A percentile compares a stretch with the other conserved stretches of the same genome.
Conservation (phyloP, 768 basidiomycete species). For the Galerina sulciceps region DNA sequence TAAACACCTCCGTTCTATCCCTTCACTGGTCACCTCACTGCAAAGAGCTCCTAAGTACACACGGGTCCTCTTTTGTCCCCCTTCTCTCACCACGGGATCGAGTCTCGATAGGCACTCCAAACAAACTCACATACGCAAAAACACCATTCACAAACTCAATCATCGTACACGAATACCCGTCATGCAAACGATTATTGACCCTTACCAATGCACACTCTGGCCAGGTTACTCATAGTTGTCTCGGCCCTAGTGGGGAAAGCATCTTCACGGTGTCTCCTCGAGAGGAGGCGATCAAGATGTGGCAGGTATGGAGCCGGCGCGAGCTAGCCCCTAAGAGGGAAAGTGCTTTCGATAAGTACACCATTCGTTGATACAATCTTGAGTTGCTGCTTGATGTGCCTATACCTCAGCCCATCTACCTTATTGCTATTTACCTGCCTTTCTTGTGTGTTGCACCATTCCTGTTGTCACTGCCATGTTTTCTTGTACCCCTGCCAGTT, state of each 20-base stretch:
- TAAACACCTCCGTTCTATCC: conserved; percentile 71
- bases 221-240: conserved; percentile 61
- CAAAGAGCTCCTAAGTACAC: conserved; percentile 89
- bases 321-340: conserved; percentile 34
- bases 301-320: conserved; percentile 64
- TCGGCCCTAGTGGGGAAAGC: conserved; percentile 64
- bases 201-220: conserved; percentile 60
- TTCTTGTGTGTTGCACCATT: too few species aligned
- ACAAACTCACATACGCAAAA: conserved; percentile 14
- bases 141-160: conserved; percentile 68
- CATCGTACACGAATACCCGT: conserved; percentile 78
- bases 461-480: too few species aligned
- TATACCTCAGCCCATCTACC: background rate
- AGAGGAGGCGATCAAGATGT: conserved; percentile 76
- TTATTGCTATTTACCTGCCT: too few species aligned
- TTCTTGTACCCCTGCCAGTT: too few species aligned
- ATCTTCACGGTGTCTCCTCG: conserved; percentile 66
- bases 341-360: conserved; percentile 50
- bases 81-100: conserved; percentile 37
- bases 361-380: conserved; percentile 40
- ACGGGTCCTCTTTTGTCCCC: conserved; percentile 63
- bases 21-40: conserved; percentile 85
- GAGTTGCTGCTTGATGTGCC: background rate
- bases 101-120: background rate
- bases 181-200: conserved; percentile 50